Base-by-base conservation (phyloP, 1,139 yeast genomes). In the Kodamaea anthophila region DNA sequence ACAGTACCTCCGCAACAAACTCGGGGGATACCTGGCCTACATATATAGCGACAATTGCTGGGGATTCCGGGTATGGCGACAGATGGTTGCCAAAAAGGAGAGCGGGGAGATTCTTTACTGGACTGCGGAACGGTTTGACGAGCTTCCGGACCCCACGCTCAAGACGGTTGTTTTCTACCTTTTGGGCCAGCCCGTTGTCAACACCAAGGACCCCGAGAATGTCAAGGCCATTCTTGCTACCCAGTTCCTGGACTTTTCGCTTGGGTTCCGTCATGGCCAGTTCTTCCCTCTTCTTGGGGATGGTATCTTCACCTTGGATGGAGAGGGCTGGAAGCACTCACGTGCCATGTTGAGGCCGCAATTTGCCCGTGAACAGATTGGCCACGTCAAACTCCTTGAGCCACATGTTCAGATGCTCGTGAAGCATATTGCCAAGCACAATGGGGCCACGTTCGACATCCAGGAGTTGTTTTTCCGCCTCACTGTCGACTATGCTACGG, bases 301-400 rank as follows among this genome's bases (percentile, higher is more conserved):
- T 25, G 80, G 80, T 5, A 73, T 74, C 36, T 74, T 74, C 53
- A 72, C 78, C 2, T 57, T 71, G 25, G 74, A 70, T 34, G 75
- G 75, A 8, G 61, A 54, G 25, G 75, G 72, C 4, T 74, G 80
- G 80, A 68, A 71, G 43, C 75, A 72, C 44, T 65, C 77, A 11
- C 55, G 80, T 32, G 66, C 77, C 3, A 56, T 74, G 71, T 61
- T 74, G 42, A 59, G 79, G 36, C 80, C 81, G 1, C 78, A 72
- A 46, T 74, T 74, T 50, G 63, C 73, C 14, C 58, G 76, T 36
- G 77, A 71, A 41, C 78, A 72, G 47, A 65, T 74, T 26, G 64
- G 71, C 9, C 77, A 70, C 39, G 65, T 73, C 24, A 54, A 57
- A 34, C 39, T 60, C 16, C 58, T 74, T 40, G 76, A 70, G 42